phyloP scores from a whole-genome alignment of 352 stramenopile species.

The Pythium oligandrum region DNA sequence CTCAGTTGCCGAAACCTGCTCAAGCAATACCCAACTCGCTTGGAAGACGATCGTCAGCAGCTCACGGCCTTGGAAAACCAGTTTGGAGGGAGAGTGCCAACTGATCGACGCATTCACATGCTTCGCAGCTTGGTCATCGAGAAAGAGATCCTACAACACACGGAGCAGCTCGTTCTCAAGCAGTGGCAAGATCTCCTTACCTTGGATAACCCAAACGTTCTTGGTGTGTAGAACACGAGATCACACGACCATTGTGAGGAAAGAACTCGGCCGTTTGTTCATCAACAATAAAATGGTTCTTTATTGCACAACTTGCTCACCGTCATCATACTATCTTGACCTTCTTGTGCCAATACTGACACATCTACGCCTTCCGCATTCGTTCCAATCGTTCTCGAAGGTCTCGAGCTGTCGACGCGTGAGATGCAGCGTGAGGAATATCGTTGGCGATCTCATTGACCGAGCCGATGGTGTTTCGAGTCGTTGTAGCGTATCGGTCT shows the following conservation, averaged over 20 bases:
- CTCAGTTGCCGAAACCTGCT: slow-evolving; percentile 23
- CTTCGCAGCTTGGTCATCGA: slow-evolving; percentile 45
- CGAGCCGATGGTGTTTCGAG: slow-evolving; percentile 8
- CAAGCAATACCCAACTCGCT: slow-evolving; percentile 20
- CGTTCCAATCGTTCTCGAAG: slow-evolving; percentile 21
- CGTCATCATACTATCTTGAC: no score
- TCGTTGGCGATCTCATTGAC: slow-evolving; percentile 13
- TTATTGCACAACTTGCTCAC: no score
- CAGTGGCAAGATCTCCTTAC: slow-evolving; percentile 46
- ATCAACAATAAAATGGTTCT: no score
- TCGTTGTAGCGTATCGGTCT: background rate
- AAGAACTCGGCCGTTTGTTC: no score
- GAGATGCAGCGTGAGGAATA: background rate
- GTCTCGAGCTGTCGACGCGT: slow-evolving; percentile 1
- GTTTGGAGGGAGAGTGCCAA: slow-evolving; percentile 1
- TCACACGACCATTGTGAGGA: background rate
- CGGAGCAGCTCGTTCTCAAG: slow-evolving; percentile 33
- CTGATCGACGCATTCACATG: slow-evolving; percentile 20
- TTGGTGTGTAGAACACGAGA: slow-evolving; percentile 10
- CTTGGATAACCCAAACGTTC: slow-evolving; percentile 36
- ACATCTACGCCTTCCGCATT: slow-evolving; percentile 8
- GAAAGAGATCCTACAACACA: slow-evolving; percentile 54
- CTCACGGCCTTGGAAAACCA: slow-evolving; percentile 7
- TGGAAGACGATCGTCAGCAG: slow-evolving; percentile 15
- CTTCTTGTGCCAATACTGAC: no score